Base-by-base conservation (phyloP, 148 eudicot species). In the Selenicereus undatus region DNA sequence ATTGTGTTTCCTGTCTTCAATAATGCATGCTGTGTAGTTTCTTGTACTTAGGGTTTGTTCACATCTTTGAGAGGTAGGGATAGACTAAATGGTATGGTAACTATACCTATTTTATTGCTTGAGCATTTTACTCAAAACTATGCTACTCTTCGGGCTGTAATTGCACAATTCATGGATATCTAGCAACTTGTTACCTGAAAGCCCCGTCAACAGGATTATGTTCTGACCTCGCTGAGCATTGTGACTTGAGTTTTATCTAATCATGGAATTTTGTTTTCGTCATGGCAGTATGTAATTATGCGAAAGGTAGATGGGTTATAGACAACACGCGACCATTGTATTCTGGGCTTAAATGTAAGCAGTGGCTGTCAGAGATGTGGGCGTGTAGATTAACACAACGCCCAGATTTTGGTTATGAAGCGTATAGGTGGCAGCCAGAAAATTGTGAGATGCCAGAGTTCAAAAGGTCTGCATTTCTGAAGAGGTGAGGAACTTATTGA, bases 341-440 rank as follows among this genome's bases (percentile, higher is more conserved):
- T 85, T 90, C 91, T 68, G 93, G 93, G 36, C 86, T 78, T 65
- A 83, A 87, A 50, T 90, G 93, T 68, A 90, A 90, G 86, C 89
- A 83, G 79, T 90, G 93, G 93, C 77, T 90, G 48, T 90, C 93
- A 22, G 90, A 87, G 75, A 84, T 88, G 89, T 90, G 93, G 93
- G 89, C 93, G 51, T 90, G 93, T 84, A 85, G 93, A 73, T 83
- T 90, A 81, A 87, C 90, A 0, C 87, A 86, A 65, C 88, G 93
- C n/a, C 82, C 89, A 36, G 93, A 90, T 84, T 90, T 90, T 78
- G 85, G 89, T 75, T 90, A 86, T 62, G 93, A 90, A 86, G 32
- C 88, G 75, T 89, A 87, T 62, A 85, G 79, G 50, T 90, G 93
- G 93, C 91, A 90, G 80, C 91, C 93, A 76, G 82, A 82, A 74